Evolutionary conservation across 1,284 basidiomycete genomes (phyloP).

Genomic region (Cryptococcus floricola): DNA sequence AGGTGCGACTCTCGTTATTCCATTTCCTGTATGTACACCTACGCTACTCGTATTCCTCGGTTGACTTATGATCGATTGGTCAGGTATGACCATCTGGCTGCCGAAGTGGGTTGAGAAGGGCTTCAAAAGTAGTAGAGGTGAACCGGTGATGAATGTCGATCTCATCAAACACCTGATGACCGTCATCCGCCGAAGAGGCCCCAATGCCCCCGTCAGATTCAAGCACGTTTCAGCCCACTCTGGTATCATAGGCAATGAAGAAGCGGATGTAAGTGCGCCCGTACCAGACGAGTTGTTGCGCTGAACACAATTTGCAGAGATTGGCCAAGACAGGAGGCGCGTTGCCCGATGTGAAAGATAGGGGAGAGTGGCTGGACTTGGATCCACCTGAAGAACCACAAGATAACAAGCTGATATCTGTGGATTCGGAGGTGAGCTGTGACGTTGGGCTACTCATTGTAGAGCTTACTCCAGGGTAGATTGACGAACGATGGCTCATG

Average conservation of each 20-base stretch:
- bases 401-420: constrained; percentile 44
- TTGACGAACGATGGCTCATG: constrained; percentile 39
- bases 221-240: constrained; percentile 44
- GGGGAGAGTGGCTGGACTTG: constrained; percentile 35
- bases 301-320: constrained; percentile 12
- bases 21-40: constrained; percentile 37
- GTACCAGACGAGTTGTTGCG: neutral
- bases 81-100: constrained; percentile 46
- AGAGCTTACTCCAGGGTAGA: constrained; percentile 11
- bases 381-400: constrained; percentile 20
- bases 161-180: constrained; percentile 47
- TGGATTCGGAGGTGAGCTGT: constrained; percentile 43
- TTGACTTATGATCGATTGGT: neutral
- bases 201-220: constrained; percentile 32
- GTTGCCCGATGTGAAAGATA: constrained; percentile 23
- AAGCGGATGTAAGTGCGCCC: constrained; percentile 41
- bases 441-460: neutral
- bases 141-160: constrained; percentile 45
- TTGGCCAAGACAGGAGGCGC: constrained; percentile 40
- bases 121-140: constrained; percentile 24
- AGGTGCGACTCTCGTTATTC: constrained; percentile 50
- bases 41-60: neutral
- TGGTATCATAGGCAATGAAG: constrained; percentile 46
- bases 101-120: constrained; percentile 43
- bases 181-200: constrained; percentile 32